A percentile compares a stretch with the other conserved stretches of the same genome.
phyloP scores from a whole-genome alignment of 2,329 filamentous ascomycete genomes.

The Trichoderma sp. region DNA sequence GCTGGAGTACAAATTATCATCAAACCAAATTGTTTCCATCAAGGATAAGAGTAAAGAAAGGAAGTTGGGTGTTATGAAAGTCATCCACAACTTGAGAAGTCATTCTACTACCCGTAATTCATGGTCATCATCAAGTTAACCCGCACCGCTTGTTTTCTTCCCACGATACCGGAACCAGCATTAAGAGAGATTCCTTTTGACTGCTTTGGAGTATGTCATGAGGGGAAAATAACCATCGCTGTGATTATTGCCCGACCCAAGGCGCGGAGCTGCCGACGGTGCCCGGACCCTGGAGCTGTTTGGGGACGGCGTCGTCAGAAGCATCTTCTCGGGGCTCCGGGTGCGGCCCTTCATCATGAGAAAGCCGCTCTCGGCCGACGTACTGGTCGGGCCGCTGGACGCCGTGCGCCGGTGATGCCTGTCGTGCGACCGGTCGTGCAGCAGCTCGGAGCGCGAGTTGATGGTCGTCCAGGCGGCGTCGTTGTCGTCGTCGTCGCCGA shows the following conservation, averaged over 20 bases:
- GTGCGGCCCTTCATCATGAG: constrained; percentile 51
- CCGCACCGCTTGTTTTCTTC: not conserved
- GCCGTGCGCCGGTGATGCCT: constrained; percentile 51
- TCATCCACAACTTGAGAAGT: not conserved
- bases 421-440: constrained; percentile 48
- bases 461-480: constrained; percentile 57
- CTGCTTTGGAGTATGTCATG: constrained; percentile 39
- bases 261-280: constrained; percentile 46
- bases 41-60: not conserved
- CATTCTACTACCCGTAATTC: not conserved
- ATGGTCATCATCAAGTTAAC: not conserved
- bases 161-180: not conserved
- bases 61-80: not conserved
- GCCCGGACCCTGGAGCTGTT: constrained; percentile 56
- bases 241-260: constrained; percentile 35
- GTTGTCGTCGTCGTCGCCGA: constrained; percentile 42
- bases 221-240: constrained; percentile 51
- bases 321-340: constrained; percentile 41
- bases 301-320: constrained; percentile 40
- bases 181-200: constrained; percentile 36
- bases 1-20: not conserved
- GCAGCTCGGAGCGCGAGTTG: constrained; percentile 55
- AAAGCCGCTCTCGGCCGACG: constrained; percentile 47
- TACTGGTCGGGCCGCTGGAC: constrained; percentile 44
- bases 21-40: not conserved